Evolutionary conservation across 306 rosid species (phyloP).

Genomic region (Trifolium repens): DNA sequence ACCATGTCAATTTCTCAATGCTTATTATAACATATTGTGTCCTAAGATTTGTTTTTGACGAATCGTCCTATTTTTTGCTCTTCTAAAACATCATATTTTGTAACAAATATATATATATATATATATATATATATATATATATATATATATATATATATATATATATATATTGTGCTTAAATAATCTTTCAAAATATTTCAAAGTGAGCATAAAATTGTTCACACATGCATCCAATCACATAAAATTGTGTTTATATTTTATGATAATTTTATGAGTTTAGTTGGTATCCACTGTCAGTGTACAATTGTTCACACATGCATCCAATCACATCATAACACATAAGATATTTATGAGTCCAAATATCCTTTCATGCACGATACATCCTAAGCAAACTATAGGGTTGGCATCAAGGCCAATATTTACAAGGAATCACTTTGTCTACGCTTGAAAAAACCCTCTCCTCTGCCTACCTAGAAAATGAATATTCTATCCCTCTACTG

Average conservation of each 20-base stretch:
- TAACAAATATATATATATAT: no score
- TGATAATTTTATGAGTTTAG: not conserved
- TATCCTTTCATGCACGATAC: not conserved
- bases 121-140: no score
- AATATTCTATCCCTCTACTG: not conserved
- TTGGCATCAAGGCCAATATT: conserved; percentile 5
- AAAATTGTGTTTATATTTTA: no score
- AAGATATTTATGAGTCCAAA: not conserved
- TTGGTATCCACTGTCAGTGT: not conserved
- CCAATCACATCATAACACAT: not conserved
- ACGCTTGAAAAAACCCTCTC: not conserved
- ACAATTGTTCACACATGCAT: not conserved
- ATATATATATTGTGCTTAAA: no score
- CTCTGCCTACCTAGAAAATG: not conserved
- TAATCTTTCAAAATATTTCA: not conserved
- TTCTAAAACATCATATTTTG: not conserved
- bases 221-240: no score
- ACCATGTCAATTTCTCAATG: no score
- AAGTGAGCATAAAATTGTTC: not conserved
- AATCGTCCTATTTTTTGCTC: not conserved
- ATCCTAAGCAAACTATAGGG: not conserved
- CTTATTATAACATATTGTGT: no score
- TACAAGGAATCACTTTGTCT: not conserved
- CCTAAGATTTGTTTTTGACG: not conserved
- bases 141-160: no score